These are phyloP conservation scores for Cytospora piceicola DNA, from an alignment of 2,329 filamentous ascomycete species.

Conservation along the genomic window DNA sequence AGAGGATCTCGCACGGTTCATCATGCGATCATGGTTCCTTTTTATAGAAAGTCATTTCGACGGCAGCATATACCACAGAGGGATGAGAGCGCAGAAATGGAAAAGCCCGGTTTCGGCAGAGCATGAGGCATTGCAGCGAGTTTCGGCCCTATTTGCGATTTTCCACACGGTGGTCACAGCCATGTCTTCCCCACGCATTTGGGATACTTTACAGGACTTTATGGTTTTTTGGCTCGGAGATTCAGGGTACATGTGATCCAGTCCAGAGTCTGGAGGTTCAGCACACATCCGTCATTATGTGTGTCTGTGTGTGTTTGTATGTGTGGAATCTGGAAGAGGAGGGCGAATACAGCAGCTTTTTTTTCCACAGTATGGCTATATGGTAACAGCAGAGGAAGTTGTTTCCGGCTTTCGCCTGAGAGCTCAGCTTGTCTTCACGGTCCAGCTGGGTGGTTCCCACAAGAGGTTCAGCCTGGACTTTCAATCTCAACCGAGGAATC, in stretches of 20 bases:
- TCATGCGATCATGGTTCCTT: conserved; percentile 18
- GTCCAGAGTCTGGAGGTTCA: neutral
- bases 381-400: neutral
- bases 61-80: conserved; percentile 31
- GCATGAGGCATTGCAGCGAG: conserved; percentile 27
- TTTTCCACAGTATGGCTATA: neutral
- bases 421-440: neutral
- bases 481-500: neutral
- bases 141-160: conserved; percentile 14
- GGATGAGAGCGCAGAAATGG: conserved; percentile 21
- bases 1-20: conserved; percentile 7
- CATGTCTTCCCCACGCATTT: neutral
- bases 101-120: conserved; percentile 17
- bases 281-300: neutral
- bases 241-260: neutral
- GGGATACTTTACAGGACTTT: neutral
- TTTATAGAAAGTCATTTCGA: conserved; percentile 29
- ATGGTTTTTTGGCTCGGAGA: neutral
- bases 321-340: neutral
- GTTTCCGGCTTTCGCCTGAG: too few species aligned
- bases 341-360: neutral
- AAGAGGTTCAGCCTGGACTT: neutral
- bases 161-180: conserved; percentile 2
- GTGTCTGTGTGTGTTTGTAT: neutral
- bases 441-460: neutral